Percentiles rank a stretch among this genome's conserved stretches.
phyloP scores from a whole-genome alignment of 2,329 filamentous ascomycete genomes.

The Xylariales sp. region DNA sequence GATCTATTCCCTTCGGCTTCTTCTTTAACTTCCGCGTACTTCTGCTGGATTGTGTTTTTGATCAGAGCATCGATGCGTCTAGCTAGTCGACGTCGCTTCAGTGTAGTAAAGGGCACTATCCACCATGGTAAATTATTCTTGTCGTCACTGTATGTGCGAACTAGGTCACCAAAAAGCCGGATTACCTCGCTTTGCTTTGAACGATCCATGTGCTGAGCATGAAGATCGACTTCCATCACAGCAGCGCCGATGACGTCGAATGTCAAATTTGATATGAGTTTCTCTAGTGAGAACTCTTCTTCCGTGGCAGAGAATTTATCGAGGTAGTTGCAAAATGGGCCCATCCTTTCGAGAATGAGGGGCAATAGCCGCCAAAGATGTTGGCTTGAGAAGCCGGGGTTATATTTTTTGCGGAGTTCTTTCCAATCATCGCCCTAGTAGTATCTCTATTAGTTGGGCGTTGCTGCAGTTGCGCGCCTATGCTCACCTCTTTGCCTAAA shows the following conservation, averaged over 20 bases:
- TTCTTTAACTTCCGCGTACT: slow-evolving; percentile 18
- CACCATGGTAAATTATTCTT: slow-evolving; percentile 29
- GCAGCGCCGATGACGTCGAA: slow-evolving; percentile 38
- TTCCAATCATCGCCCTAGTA: slow-evolving; percentile 32
- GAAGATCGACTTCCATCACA: slow-evolving; percentile 32
- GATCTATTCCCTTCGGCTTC: slow-evolving; percentile 22
- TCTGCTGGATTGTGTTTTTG: slow-evolving; percentile 21
- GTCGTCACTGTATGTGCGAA: slow-evolving; percentile 31
- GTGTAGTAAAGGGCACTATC: slow-evolving; percentile 19
- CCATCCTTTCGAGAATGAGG: slow-evolving; percentile 52
- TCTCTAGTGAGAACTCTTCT: slow-evolving; percentile 47
- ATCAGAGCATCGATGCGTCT: slow-evolving; percentile 5
- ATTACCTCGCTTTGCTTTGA: slow-evolving; percentile 18
- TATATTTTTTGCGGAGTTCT: slow-evolving; percentile 44
- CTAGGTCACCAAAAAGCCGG: slow-evolving; percentile 25
- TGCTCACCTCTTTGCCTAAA: slow-evolving; percentile 35
- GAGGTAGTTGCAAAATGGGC: slow-evolving; percentile 48
- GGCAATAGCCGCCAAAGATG: slow-evolving; percentile 54
- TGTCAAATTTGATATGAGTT: slow-evolving; percentile 44
- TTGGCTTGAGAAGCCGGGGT: slow-evolving; percentile 54
- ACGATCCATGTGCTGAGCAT: slow-evolving; percentile 22
- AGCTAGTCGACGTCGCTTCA: slow-evolving; percentile 23
- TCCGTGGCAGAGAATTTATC: slow-evolving; percentile 46
- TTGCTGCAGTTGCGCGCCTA: not conserved
- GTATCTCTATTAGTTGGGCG: not conserved